Evolutionary conservation across 495 filamentous ascomycete genomes (phyloP), one percentile per base, ranked within the genome.

Genomic region (Daldinia bambusicola): DNA sequence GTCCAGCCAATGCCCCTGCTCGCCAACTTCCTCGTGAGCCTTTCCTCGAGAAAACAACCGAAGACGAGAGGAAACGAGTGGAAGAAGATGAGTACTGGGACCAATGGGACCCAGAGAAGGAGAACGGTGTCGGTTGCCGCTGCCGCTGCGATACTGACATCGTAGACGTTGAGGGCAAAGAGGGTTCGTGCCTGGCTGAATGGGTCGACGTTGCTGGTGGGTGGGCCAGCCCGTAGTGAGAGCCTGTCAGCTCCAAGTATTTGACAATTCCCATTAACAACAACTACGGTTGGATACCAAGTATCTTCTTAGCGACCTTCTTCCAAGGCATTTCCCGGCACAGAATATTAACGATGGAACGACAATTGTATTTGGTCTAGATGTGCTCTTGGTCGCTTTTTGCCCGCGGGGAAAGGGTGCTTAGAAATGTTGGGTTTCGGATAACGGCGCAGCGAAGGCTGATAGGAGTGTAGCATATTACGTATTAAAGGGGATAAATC

Each of bases 81-180:
- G 93, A 97, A 81, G 95, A 99, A 80, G 95, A 98, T 71, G 90
- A 94, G 63, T 99, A 98, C 83, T 99, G 96, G 96, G 93, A 93
- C 31, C 88, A 87, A 20, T 91, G 87, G 74, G 95, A 99, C 77
- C 79, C 87, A 7, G 91, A 90, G 66, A 93, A 94, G 82, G 94
- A 98, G 84, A 98, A 98, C 75, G 95, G 95, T 61, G 95, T 99
- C 20, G 95, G 95, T 36, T 99, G 95, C 82, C 86, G 95, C 76
- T 99, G 95, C 86, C 90, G 90, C 72, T 99, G 95, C 79, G 95
- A 99, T 78, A 98, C 94, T n/a, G 95, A 98, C 79, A 97, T 98
- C 75, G 91, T 93, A 26, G 95, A 99, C 75, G 94, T 99, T 22
- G 95, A 99, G 80, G 93, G 92, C 79, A 98, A 98, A 82, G 90